These are phyloP conservation scores for barley (Hordeum vulgare) DNA, from an alignment of 176 grass and related monocot species.

Conservation along the genomic window DNA sequence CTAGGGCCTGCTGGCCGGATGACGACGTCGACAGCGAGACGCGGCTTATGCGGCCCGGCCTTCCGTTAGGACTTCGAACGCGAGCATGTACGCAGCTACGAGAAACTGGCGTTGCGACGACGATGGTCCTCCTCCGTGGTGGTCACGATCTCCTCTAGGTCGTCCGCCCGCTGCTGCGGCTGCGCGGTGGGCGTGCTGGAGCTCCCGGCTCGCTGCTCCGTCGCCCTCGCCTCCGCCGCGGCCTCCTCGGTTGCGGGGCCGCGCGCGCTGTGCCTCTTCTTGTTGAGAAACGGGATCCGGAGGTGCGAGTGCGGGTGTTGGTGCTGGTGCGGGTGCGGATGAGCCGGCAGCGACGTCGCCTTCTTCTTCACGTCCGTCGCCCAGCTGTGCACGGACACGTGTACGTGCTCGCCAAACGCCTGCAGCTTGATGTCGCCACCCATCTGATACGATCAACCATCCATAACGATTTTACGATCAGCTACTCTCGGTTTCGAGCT, in stretches of 20 bases:
- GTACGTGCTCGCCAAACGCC: conserved; percentile 37
- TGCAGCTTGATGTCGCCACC: conserved; percentile 46
- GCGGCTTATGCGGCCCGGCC: background rate
- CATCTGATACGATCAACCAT: conserved; percentile 34
- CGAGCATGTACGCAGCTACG: background rate
- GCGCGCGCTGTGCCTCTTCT: background rate
- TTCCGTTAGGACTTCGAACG: background rate
- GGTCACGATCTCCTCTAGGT: conserved; percentile 17
- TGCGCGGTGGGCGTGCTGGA: background rate
- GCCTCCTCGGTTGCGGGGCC: background rate
- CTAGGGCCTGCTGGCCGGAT: background rate
- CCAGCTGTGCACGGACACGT: conserved; percentile 41
- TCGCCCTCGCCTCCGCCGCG: background rate
- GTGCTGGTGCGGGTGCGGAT: background rate
- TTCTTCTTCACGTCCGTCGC: conserved; percentile 26
- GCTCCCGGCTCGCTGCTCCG: background rate
- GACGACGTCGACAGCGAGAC: background rate
- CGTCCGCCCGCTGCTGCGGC: background rate
- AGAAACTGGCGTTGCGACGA: no score
- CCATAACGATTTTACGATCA: background rate
- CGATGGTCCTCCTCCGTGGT: conserved; percentile 9
- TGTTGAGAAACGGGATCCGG: conserved; percentile 17
- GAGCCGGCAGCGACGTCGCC: background rate
- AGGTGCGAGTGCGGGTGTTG: conserved; percentile 14
- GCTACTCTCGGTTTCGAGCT: background rate